These are phyloP conservation scores for Monilinia vaccinii-corymbosi DNA, from an alignment of 2,329 filamentous ascomycete genomes.

Conservation along the genomic window DNA sequence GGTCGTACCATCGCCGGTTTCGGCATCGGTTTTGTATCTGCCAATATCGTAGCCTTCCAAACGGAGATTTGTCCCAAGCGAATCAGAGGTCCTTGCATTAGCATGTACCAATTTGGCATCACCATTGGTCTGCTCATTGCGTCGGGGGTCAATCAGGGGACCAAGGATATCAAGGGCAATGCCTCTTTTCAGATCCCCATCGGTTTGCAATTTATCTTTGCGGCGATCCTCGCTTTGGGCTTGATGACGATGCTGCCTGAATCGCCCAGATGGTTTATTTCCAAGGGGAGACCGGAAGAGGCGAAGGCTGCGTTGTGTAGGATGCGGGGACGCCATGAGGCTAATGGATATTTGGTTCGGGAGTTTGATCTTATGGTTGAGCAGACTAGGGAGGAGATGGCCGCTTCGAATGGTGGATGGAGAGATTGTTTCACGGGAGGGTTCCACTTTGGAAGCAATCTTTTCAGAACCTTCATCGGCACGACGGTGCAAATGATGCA, in stretches of 20 bases:
- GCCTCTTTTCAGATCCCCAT: conserved; percentile 75
- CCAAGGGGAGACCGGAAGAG: conserved; percentile 27
- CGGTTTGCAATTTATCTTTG: conserved; percentile 71
- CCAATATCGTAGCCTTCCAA: conserved; percentile 79
- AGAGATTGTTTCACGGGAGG: conserved; percentile 57
- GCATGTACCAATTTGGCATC: conserved; percentile 74
- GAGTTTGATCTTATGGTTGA: conserved; percentile 39
- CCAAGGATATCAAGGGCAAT: conserved; percentile 49
- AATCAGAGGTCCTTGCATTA: conserved; percentile 67
- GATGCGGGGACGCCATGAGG: conserved; percentile 44
- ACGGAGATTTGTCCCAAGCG: conserved; percentile 50
- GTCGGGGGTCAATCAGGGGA: conserved; percentile 63
- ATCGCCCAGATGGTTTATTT: conserved; percentile 31
- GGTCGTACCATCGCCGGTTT: conserved; percentile 68
- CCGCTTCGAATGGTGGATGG: conserved; percentile 61
- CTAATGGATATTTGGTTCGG: conserved; percentile 34
- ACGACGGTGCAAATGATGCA: conserved; percentile 77
- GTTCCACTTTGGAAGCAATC: conserved; percentile 51
- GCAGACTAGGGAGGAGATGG: conserved; percentile 60
- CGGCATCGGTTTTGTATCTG: conserved; percentile 72
- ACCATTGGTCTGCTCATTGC: conserved; percentile 70
- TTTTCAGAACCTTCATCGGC: conserved; percentile 62
- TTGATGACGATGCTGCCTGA: conserved; percentile 26
- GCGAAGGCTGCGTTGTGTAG: conserved; percentile 55
- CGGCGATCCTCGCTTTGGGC: background rate